phyloP scores from a whole-genome alignment of 129 eudicot species.

The Flaveria trinervia region DNA sequence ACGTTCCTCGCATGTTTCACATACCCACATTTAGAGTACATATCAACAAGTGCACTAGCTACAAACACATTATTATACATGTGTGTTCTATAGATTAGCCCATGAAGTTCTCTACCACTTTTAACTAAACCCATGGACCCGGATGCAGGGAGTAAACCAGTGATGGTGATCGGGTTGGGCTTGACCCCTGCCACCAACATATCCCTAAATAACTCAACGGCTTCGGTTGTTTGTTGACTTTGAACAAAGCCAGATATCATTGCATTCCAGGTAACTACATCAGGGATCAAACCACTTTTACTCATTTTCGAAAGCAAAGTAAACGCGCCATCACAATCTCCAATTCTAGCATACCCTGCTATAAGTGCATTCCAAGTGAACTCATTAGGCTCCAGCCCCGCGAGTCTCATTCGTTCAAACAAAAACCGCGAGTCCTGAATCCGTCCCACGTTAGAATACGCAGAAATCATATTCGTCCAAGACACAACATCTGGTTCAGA shows the following conservation, averaged over 20 bases:
- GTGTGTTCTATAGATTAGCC: conserved; percentile 49
- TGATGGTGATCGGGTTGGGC: conserved; percentile 64
- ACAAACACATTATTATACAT: conserved; percentile 50
- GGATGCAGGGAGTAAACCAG: conserved; percentile 61
- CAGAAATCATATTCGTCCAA: conserved; percentile 70
- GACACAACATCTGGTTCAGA: conserved; percentile 59
- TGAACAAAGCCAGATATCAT: conserved; percentile 73
- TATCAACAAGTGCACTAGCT: conserved; percentile 71
- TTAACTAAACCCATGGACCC: conserved; percentile 46
- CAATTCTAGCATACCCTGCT: conserved; percentile 60
- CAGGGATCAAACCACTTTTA: conserved; percentile 49
- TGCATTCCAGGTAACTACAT: conserved; percentile 77
- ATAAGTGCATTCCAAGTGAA: conserved; percentile 82
- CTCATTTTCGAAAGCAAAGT: conserved; percentile 52
- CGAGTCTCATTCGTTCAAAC: conserved; percentile 58
- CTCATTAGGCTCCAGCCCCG: conserved; percentile 57
- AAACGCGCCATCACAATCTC: conserved; percentile 56
- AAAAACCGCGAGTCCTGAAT: conserved; percentile 39
- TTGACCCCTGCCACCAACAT: conserved; percentile 56
- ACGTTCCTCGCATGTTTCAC: conserved; percentile 49
- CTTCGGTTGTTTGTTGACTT: conserved; percentile 46
- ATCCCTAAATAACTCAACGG: conserved; percentile 46
- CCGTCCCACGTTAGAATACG: conserved; percentile 46
- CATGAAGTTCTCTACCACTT: conserved; percentile 68
- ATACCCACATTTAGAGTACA: conserved; percentile 76